Percentiles rank a stretch among this genome's conserved stretches.
These are phyloP conservation scores for Aspergillus biplanus DNA, from an alignment of 495 filamentous ascomycete genomes.

Conservation along the genomic window DNA sequence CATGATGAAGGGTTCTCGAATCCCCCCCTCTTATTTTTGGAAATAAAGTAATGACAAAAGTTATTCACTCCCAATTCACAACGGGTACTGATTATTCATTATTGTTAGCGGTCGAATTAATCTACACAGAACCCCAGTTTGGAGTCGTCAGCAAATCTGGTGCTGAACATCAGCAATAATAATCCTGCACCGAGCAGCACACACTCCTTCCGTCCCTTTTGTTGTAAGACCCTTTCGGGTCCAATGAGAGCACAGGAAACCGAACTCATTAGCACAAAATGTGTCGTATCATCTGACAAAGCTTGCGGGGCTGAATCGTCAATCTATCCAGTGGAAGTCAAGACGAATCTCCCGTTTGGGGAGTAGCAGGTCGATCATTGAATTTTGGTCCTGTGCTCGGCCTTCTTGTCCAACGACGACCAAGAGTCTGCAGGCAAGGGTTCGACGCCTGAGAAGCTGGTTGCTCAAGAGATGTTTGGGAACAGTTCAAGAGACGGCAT, in stretches of 20 bases:
- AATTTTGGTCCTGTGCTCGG: constrained; percentile 2
- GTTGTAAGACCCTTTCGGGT: background rate
- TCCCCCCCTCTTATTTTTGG: too few relatives aligned
- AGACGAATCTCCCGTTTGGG: constrained; percentile 21
- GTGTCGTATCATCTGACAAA: constrained; percentile 28
- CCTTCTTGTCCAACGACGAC: constrained; percentile 12
- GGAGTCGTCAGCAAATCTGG: background rate
- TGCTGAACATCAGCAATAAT: background rate
- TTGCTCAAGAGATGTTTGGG: background rate
- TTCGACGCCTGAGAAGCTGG: constrained; percentile 10
- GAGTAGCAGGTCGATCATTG: constrained; percentile 22
- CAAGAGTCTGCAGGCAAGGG: background rate
- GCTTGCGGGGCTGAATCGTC: constrained; percentile 22
- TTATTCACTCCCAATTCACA: too few relatives aligned
- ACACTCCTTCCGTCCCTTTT: background rate
- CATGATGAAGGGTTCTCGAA: too few relatives aligned
- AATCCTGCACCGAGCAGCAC: background rate
- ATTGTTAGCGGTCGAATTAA: too few relatives aligned
- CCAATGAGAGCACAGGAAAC: constrained; percentile 11
- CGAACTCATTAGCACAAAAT: constrained; percentile 2
- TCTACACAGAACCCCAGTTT: background rate
- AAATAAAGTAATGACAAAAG: too few relatives aligned
- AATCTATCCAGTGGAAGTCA: constrained; percentile 4
- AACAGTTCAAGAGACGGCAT: background rate
- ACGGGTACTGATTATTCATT: too few relatives aligned